Base-by-base conservation (phyloP, 768 basidiomycete species). In the Fomitopsis pulvina region DNA sequence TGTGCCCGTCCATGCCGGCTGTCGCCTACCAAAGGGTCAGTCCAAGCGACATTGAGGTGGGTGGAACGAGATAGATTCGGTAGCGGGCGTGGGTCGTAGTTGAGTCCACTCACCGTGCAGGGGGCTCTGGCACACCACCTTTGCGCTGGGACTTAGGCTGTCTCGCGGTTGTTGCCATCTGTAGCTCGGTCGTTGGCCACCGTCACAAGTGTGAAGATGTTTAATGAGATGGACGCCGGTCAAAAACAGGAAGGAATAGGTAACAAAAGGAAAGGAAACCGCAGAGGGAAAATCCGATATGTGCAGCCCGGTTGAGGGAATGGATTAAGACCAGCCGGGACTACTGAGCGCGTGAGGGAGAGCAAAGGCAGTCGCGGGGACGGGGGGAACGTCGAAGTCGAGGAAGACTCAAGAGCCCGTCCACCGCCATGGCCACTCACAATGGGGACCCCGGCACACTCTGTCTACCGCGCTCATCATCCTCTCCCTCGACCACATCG, bases 151-250 rank as follows among this genome's bases (percentile, higher is more conserved):
- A 73, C 69, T 85, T 88, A 56, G 76, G 63, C 68, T 78, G 81
- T 66, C 86, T 75, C 60, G 80, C 69, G 60, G 79, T 65, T 50
- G 82, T 74, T 60, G 83, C 79, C 85, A 87, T 87, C 18, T 52
- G 62, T 12, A 27, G 20, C 43, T 26, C 6, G 27, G 43, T 3
- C 16, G 22, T 7, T 11, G 43, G 38, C 48, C 30, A 41, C 28
- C 28, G 55, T 42, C 55, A 51, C 52, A 48, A 59, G 54, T 47
- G 51, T 53, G 47, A 49, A 43, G 46, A 55, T 58, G 47, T 12
- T 6, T 7, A 52, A 56, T 56, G 55, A 59, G 38, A 50, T 41
- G 50, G 41, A 54, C 55, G 49, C 53, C 53, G 40, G 49, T 53
- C 57, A 20, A 59, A 53, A 60, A 66, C 61, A 59, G 58, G 66